Conservation (phyloP, 2,329 filamentous ascomycete species). For the Didymella pinodella region DNA sequence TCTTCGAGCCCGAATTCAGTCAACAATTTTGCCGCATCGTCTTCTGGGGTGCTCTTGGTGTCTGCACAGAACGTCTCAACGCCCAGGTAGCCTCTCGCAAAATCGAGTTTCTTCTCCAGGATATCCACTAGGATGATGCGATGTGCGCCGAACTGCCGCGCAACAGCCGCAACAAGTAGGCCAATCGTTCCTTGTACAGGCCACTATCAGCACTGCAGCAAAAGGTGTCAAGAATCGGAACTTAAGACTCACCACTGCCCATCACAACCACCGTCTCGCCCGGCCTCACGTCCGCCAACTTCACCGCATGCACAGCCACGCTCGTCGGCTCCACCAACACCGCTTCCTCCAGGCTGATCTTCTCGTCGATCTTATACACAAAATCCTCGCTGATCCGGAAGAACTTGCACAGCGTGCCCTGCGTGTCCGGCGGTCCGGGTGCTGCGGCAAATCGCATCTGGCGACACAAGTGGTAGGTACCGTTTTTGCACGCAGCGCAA, state of each 20-base stretch:
- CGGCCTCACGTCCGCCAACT: slow-evolving; percentile 77
- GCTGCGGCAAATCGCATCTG: slow-evolving; percentile 86
- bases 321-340: slow-evolving; percentile 87
- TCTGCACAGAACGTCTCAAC: slow-evolving; percentile 76
- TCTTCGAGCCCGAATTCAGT: slow-evolving; percentile 74
- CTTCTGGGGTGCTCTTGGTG: slow-evolving; percentile 66
- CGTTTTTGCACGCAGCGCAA: slow-evolving; percentile 87
- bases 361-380: slow-evolving; percentile 88
- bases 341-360: slow-evolving; percentile 86
- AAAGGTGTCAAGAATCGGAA: background rate
- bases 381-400: slow-evolving; percentile 88
- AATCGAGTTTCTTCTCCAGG: slow-evolving; percentile 79
- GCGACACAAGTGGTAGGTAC: slow-evolving; percentile 92
- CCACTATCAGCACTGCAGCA: background rate
- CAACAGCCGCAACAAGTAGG: slow-evolving; percentile 80
- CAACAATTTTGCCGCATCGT: slow-evolving; percentile 63
- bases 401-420: slow-evolving; percentile 82
- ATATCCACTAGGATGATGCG: slow-evolving; percentile 93
- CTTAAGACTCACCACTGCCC: slow-evolving; percentile 55
- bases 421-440: slow-evolving; percentile 72
- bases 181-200: slow-evolving; percentile 75
- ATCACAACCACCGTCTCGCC: slow-evolving; percentile 82
- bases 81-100: slow-evolving; percentile 80
- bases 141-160: slow-evolving; percentile 70
- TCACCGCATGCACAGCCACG: slow-evolving; percentile 85